Conservation (phyloP, 2,329 filamentous ascomycete species). For the Sporothrix curviconia region DNA sequence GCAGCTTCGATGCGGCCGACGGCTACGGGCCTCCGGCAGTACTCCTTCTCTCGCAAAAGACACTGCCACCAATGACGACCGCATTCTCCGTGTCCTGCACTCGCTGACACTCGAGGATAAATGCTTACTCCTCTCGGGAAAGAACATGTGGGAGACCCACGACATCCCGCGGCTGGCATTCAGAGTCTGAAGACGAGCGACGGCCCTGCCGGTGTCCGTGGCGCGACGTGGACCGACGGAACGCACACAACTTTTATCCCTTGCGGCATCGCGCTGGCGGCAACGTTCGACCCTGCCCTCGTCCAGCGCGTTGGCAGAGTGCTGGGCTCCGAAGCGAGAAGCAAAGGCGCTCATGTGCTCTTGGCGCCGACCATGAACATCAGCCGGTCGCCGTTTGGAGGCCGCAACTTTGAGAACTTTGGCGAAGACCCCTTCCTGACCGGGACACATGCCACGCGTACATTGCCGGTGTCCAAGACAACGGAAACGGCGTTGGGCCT, state of each 20-base stretch:
- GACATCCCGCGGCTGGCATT: constrained; percentile 16
- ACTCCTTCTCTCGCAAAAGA: too few species aligned
- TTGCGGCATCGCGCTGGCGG: constrained; percentile 69
- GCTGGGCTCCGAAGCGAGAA: constrained; percentile 50
- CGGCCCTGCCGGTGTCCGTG: constrained; percentile 63
- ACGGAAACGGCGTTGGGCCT: constrained; percentile 6
- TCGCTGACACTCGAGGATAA: constrained; percentile 19
- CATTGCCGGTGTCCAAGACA: constrained; percentile 10
- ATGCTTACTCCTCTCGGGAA: constrained; percentile 15
- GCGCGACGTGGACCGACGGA: constrained; percentile 63
- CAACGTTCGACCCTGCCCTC: constrained; percentile 26
- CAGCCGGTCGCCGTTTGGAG: constrained; percentile 55
- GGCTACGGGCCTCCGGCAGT: too few species aligned
- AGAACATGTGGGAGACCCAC: constrained; percentile 19
- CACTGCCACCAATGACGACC: too few species aligned
- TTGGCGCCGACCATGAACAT: constrained; percentile 51
- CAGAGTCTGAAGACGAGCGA: constrained; percentile 50
- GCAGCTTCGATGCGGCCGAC: too few species aligned
- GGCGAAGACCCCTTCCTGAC: constrained; percentile 42
- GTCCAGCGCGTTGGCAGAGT: constrained; percentile 22
- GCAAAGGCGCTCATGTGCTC: constrained; percentile 52
- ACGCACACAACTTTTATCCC: constrained; percentile 70
- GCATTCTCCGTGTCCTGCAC: too few species aligned
- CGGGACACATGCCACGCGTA: constrained; percentile 17
- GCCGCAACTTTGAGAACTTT: constrained; percentile 59